Base-by-base conservation (phyloP, 352 stramenopile species). In the Globisporangium spinosum region DNA sequence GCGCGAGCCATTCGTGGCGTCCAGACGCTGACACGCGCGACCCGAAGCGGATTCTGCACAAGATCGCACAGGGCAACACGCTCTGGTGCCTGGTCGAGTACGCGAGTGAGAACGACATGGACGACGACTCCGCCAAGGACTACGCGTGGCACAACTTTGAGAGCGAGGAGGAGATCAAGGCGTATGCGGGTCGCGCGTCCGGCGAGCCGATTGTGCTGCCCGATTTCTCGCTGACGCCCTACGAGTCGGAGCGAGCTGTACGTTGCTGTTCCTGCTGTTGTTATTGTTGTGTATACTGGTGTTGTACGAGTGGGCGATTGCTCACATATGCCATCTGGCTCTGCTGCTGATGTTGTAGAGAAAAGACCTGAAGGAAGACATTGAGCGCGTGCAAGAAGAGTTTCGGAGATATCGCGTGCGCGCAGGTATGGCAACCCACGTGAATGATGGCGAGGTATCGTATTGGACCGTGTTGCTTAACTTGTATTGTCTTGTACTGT, bases 61-160 rank as follows among this genome's bases (percentile, higher is more conserved):
- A 94, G 64, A 76, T 95, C 23, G 77, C 78, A 6, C 80, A 93
- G 20, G 77, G 73, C 7, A 73, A 66, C 20, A 60, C 79, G 62
- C 64, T 93, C 20, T 95, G 87, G 87, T 95, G 87, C 64, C 69
- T 94, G 23, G 81, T 94, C n/a, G 84, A 94, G 71, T 95, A 94
- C 64, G 85, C 72, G 15, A 82, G 77, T 38, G 85, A 95, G 34
- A 77, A 78, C 47, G 85, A 93, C 61, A 40, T 85, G 23, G 84
- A 93, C 57, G 86, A 91, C 23, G 43, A 51, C 43, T 12, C 5
- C 43, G 75, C 82, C 15, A 80, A 77, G 25, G 82, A 89, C 53
- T 81, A 80, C 58, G 83, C 79, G 32, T 95, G 87, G 87, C 83
- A 91, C 55, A 80, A 78, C 54, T 95, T 95, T 45, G 62, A 70